Base-by-base conservation (phyloP, 208 protist genomes). In the Leishmania lainsoni region DNA sequence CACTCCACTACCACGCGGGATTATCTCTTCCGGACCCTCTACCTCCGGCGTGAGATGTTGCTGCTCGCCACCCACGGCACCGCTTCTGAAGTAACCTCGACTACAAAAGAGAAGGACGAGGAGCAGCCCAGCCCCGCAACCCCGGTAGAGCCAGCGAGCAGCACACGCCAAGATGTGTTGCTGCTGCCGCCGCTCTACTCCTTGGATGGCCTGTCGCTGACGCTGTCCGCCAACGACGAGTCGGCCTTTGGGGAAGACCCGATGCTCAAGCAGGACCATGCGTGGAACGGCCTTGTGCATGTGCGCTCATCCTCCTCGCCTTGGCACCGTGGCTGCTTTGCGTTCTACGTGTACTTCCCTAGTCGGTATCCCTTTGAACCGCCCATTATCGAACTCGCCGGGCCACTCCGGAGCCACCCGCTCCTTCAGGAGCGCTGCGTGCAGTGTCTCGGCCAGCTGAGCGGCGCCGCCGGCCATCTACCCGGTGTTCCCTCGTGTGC, bases 291-390 rank as follows among this genome's bases (percentile, higher is more conserved):
- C 16, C 76, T 96, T 10, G 86, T 96, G 17, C 81, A 78, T 51
- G 85, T 96, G 48, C 79, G 81, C 29, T 58, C 61, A 3, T 70
- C 69, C 22, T 58, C 90, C 9, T 94, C 91, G 3, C 92, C 92
- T 76, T 96, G 92, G 92, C 89, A 89, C 80, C 73, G 87, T 73
- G 92, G 89, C 58, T 87, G 86, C 81, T 94, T 96, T 42, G 63
- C 82, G 32, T 94, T 96, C 61, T 81, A 83, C 56, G 88, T 92
- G 26, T 79, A 82, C 65, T 85, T 94, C 48, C 92, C 92, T 52
- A 77, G 84, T 32, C 85, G 86, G 54, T 94, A 96, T 77, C 92
- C 92, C 0, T 93, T 93, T 56, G 92, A 92, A 82, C 86, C 82
- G 9, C 91, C 92, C 22, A 74, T 83, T n/a, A 83, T 94, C 12